Evolutionary conservation across 352 stramenopile species (phyloP).

Genomic region (Phytophthora pseudosyringae): DNA sequence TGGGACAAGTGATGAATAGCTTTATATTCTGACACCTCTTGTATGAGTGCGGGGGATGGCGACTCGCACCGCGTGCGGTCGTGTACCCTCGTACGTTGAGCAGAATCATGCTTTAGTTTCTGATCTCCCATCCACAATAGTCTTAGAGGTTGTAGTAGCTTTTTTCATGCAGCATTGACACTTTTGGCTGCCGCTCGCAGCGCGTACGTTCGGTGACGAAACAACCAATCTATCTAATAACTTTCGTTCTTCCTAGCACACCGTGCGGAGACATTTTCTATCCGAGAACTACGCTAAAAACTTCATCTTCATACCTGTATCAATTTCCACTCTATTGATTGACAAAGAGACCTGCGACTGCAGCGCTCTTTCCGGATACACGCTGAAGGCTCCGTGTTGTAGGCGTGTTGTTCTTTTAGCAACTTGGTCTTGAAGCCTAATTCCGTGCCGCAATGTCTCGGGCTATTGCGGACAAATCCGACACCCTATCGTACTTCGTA

Average conservation of each 20-base stretch:
- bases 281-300: slow-evolving; percentile 55
- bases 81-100: slow-evolving; percentile 64
- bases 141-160: neutral
- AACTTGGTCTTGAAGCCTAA: neutral
- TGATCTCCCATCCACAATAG: slow-evolving; percentile 45
- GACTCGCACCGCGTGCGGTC: slow-evolving; percentile 66
- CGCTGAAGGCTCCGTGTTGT: too few species aligned
- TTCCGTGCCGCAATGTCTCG: too few species aligned
- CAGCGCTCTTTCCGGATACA: too few species aligned
- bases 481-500: neutral
- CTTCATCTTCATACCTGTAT: neutral
- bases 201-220: slow-evolving; percentile 70
- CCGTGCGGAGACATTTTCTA: slow-evolving; percentile 62
- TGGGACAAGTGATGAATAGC: slow-evolving; percentile 87
- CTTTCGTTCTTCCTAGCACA: slow-evolving; percentile 90
- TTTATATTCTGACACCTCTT: slow-evolving; percentile 92
- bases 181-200: neutral
- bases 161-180: neutral
- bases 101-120: slow-evolving; percentile 82
- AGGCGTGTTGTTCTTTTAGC: too few species aligned
- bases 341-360: too few species aligned
- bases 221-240: slow-evolving; percentile 81
- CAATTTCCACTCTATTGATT: neutral
- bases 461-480: too few species aligned
- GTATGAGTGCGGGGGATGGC: slow-evolving; percentile 78